Evolutionary conservation across 1,284 basidiomycete genomes (phyloP).

Genomic region (Ceratobasidium sp.): DNA sequence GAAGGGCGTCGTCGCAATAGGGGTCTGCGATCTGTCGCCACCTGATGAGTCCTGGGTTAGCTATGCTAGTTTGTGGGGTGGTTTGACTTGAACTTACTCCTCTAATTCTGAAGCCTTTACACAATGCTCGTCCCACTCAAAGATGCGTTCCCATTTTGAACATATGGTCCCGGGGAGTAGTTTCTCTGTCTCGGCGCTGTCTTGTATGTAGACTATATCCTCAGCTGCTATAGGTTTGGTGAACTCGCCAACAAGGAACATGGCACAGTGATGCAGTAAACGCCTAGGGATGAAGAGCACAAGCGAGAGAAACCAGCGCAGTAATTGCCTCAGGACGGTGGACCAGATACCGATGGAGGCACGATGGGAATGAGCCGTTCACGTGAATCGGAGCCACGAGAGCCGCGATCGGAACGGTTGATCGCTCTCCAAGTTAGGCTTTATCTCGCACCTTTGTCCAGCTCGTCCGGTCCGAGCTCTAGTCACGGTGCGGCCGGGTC

Average conservation of each 20-base stretch:
- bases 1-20: slow-evolving; percentile 45
- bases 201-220: slow-evolving; percentile 12
- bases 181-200: slow-evolving; percentile 41
- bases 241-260: slow-evolving; percentile 32
- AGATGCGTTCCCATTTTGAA: slow-evolving; percentile 43
- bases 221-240: slow-evolving; percentile 10
- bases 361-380: background rate
- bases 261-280: background rate
- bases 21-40: slow-evolving; percentile 45
- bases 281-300: background rate
- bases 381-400: background rate
- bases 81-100: slow-evolving; percentile 17
- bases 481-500: background rate
- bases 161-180: slow-evolving; percentile 19
- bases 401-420: background rate
- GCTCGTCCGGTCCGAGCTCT: background rate
- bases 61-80: background rate
- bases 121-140: slow-evolving; percentile 47
- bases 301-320: background rate
- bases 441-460: background rate
- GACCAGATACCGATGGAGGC: background rate
- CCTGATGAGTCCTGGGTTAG: slow-evolving; percentile 23
- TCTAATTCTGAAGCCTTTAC: slow-evolving; percentile 34
- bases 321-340: no score
- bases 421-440: background rate